Conservation (phyloP, 1,284 basidiomycete species). For the Leccinum glutinopallens region DNA sequence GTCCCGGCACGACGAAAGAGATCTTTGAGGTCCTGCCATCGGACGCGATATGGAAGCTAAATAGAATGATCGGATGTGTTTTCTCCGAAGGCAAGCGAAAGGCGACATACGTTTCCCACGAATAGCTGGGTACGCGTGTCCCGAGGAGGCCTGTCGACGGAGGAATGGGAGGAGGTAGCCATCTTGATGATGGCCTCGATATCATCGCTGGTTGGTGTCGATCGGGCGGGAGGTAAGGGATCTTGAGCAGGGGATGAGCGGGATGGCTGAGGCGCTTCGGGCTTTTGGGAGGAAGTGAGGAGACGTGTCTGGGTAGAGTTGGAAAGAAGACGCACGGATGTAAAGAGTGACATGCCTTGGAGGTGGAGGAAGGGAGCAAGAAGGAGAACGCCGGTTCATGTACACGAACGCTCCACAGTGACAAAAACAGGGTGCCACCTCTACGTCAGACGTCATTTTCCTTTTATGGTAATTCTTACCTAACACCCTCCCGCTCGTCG, state of each 20-base stretch:
- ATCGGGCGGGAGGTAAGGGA: constrained; percentile 27
- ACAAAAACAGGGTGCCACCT: constrained; percentile 39
- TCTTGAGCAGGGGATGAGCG: constrained; percentile 14
- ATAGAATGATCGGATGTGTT: background rate
- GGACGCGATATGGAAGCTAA: constrained; percentile 91
- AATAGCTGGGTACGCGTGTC: constrained; percentile 93
- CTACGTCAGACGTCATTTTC: constrained; percentile 37
- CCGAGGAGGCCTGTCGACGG: constrained; percentile 51
- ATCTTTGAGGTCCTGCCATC: constrained; percentile 99
- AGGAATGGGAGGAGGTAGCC: constrained; percentile 60
- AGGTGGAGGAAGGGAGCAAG: constrained; percentile 10
- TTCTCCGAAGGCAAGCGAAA: background rate
- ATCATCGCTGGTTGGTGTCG: constrained; percentile 64
- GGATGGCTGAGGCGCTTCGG: background rate
- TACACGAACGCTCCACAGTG: constrained; percentile 38
- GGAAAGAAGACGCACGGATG: constrained; percentile 18
- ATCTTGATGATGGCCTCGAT: constrained; percentile 82
- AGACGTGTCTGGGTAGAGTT: background rate
- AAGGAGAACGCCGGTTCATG: constrained; percentile 25
- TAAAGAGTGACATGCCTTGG: constrained; percentile 18
- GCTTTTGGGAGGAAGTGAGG: background rate
- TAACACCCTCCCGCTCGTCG: constrained; percentile 12
- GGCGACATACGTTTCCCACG: constrained; percentile 75
- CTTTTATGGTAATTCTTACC: constrained; percentile 17
- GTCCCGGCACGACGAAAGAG: constrained; percentile 94